phyloP scores from a whole-genome alignment of 2,329 filamentous ascomycete species.

The Fusarium armeniacum region DNA sequence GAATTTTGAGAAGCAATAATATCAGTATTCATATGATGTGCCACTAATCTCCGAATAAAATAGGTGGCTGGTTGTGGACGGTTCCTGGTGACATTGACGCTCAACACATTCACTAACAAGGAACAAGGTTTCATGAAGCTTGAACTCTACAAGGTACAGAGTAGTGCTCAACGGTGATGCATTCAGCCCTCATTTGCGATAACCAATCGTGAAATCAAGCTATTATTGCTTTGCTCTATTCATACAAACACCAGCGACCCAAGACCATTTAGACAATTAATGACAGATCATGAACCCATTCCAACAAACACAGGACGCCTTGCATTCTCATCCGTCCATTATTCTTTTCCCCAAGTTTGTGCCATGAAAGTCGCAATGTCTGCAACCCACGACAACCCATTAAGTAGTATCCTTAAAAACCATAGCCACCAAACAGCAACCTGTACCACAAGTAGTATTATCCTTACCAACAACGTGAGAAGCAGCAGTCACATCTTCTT shows the following conservation, averaged over 20 bases:
- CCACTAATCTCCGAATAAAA: slow-evolving; percentile 8
- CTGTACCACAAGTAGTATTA: slow-evolving; percentile 50
- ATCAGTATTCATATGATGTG: neutral
- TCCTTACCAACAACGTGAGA: slow-evolving; percentile 46
- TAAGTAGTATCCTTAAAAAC: slow-evolving; percentile 44
- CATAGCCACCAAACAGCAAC: slow-evolving; percentile 53
- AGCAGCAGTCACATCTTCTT: slow-evolving; percentile 70
- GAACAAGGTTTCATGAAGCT: slow-evolving; percentile 30
- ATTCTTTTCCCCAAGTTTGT: slow-evolving; percentile 33
- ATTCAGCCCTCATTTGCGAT: slow-evolving; percentile 4
- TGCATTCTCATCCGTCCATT: slow-evolving; percentile 26
- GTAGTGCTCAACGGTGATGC: slow-evolving; percentile 27
- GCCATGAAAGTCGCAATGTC: slow-evolving; percentile 49
- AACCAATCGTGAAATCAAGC: neutral
- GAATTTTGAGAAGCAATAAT: neutral
- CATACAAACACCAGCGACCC: neutral
- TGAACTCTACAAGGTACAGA: neutral
- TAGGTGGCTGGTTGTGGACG: slow-evolving; percentile 20
- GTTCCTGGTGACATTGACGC: slow-evolving; percentile 7
- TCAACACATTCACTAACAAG: slow-evolving; percentile 16
- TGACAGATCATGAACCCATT: slow-evolving; percentile 22
- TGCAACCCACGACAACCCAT: slow-evolving; percentile 49
- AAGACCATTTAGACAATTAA: neutral
- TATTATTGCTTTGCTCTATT: slow-evolving; percentile 14
- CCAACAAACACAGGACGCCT: slow-evolving; percentile 40